Evolutionary conservation across 352 stramenopile genomes (phyloP), one percentile per base, ranked within the genome.

Genomic region (Globisporangium solare): DNA sequence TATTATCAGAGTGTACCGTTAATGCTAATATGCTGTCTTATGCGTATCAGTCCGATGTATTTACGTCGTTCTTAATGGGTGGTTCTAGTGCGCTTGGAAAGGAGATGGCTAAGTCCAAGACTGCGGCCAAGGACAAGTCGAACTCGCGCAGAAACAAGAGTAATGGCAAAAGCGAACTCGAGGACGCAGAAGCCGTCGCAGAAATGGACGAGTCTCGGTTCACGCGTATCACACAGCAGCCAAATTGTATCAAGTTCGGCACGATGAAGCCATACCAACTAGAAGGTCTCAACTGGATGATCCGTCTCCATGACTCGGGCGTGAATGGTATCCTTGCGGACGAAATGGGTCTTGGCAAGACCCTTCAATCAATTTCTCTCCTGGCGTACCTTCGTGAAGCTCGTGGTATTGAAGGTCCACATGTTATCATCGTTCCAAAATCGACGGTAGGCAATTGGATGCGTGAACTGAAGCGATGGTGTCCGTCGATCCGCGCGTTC

Each of bases 401-500:
- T 35, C 71, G 88, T 24, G 83, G 76, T 32, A 97, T 99, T 6
- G 88, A 96, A 61, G 97, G 97, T 4, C 97, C 97, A 5, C 98
- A 98, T 70, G 89, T 99, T n/a, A 95, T 99, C 54, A 97, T 99
- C 40, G 97, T 98, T 8, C 97, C 97, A 2, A 96, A 99, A 51
- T 98, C 97, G 5, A 99, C 97, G 21, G 86, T 99, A 11, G 94
- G 95, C 41, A 99, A 99, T 71, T 99, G 97, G 97, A 96, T 99
- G 92, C 89, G 94, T 58, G 97, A 99, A 71, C 88, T 99, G 48
- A 86, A 97, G 76, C 89, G 97, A 56, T 99, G 97, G 96, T 91
- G 96, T 46, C 97, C 97, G 2, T 83, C 70, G 18, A 91, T 98
- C 60, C 85, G 88, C 14, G 93, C 96, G 6, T 81, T 98, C 57